phyloP scores from a whole-genome alignment of 2,329 filamentous ascomycete genomes.

The Xylariaceae sp. region DNA sequence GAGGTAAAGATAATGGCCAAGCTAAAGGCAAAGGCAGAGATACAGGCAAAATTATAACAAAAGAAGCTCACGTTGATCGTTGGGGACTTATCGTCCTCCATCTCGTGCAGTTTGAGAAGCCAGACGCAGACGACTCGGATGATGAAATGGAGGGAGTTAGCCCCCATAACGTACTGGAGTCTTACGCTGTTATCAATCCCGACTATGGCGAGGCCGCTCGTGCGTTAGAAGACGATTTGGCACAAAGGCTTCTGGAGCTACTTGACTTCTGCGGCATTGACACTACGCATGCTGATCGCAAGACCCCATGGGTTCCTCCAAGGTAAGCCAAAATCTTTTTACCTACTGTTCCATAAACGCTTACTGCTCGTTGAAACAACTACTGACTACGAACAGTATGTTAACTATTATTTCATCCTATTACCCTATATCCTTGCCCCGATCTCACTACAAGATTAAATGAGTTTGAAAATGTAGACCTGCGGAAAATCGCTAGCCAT shows the following conservation, averaged over 20 bases:
- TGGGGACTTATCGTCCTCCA: slow-evolving; percentile 30
- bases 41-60: slow-evolving; percentile 19
- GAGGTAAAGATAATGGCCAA: too few relatives aligned
- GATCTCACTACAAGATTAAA: not conserved
- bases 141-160: not conserved
- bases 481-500: not conserved
- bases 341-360: not conserved
- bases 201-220: slow-evolving; percentile 5
- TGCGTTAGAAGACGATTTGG: not conserved
- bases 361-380: not conserved
- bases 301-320: slow-evolving; percentile 18
- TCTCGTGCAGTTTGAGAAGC: not conserved
- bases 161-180: slow-evolving; percentile 1
- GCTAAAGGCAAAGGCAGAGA: too few relatives aligned
- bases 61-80: not conserved
- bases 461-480: too few relatives aligned
- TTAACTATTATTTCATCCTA: not conserved
- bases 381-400: slow-evolving; percentile 13
- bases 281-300: too few relatives aligned
- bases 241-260: not conserved
- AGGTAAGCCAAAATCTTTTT: not conserved
- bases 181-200: slow-evolving; percentile 26
- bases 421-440: too few relatives aligned
- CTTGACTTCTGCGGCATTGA: too few relatives aligned
- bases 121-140: not conserved